These are phyloP conservation scores for Aspergillaceae sp. DNA, from an alignment of 2,329 filamentous ascomycete genomes.

Conservation along the genomic window DNA sequence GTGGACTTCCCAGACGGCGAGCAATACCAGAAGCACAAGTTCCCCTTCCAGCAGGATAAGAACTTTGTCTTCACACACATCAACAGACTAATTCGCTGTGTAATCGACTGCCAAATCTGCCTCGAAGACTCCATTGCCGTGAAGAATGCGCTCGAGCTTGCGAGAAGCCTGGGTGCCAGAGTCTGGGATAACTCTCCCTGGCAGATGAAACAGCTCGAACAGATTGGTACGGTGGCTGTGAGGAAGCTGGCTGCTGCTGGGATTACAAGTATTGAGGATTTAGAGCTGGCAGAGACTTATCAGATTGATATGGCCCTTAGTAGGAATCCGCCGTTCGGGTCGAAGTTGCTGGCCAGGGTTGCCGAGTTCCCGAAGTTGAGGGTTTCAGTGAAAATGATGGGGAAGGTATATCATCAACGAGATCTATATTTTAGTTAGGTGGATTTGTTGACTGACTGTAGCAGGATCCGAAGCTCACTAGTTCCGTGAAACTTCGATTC, in stretches of 20 bases:
- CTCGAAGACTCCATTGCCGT: constrained; percentile 58
- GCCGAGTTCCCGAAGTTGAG: constrained; percentile 62
- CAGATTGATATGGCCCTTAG: constrained; percentile 69
- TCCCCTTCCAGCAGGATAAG: constrained; percentile 54
- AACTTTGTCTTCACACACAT: constrained; percentile 57
- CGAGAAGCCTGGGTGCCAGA: constrained; percentile 64
- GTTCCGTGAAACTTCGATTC: constrained; percentile 51
- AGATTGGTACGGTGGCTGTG: constrained; percentile 66
- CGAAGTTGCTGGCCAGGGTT: constrained; percentile 56
- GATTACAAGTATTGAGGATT: constrained; percentile 61
- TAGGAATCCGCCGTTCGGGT: constrained; percentile 75
- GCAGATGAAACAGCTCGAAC: constrained; percentile 74
- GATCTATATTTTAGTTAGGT: too few relatives aligned
- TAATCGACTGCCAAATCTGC: constrained; percentile 63
- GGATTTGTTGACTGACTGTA: constrained; percentile 6
- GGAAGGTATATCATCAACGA: constrained; percentile 29
- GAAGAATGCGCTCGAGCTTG: constrained; percentile 64
- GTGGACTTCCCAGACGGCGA: constrained; percentile 56
- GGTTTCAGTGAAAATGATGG: constrained; percentile 45
- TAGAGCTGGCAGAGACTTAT: constrained; percentile 58
- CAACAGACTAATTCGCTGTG: constrained; percentile 62
- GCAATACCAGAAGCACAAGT: constrained; percentile 46
- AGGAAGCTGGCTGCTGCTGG: constrained; percentile 64
- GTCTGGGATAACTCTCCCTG: constrained; percentile 74
- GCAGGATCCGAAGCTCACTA: constrained; percentile 27